Base-by-base conservation (phyloP, 192 early-diverging fungal genomes). In the Rhizoclosmatium globosum region DNA sequence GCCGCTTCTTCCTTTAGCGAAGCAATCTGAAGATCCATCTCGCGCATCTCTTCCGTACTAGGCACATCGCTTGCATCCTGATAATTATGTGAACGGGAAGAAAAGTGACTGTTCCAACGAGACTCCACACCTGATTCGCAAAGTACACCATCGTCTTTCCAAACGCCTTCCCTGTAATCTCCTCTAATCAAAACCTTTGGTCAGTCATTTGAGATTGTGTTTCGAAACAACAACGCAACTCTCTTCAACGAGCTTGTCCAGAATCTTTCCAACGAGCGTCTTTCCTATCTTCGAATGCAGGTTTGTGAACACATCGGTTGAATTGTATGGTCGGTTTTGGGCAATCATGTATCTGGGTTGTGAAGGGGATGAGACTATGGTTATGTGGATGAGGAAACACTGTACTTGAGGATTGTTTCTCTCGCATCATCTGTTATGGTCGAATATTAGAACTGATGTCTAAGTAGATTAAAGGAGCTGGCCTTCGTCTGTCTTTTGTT, bases 281-380 rank as follows among this genome's bases (percentile, higher is more conserved):
- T 85, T 84, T 6, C 77, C 77, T 13, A 82, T 68, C 78, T 74
- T 71, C n/a, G 79, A 79, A 39, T 79, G 75, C 57, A 84, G 68
- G 71, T 87, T 87, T 23, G 77, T 81, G 78, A 80, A 84, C 1
- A 87, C 78, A 61, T 87, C 86, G 9, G 71, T 72, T 1, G 86
- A 80, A 61, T 79, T 83, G 76, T 87, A 87, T 6, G 86, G 86
- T 31, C 86, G 68, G 71, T 79, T 79, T 61, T 73, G 70, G 19
- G 57, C 61, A 7, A 61, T 61, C 62, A 79, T 31, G 64, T 79
- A 79, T 73, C 70, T 79, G 42, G 9, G 39, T n/a, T 7, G 42
- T 50, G 23, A 17, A 23, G 61, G 43, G 23, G 72, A 17, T 6
- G 38, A 23, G 3, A 15, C 31, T 42, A n/a, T n/a, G n/a, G 19